Percentiles rank a stretch among this genome's conserved stretches.
Conservation (phyloP, 768 basidiomycete species). For the Kwoniella mangroviensis region DNA sequence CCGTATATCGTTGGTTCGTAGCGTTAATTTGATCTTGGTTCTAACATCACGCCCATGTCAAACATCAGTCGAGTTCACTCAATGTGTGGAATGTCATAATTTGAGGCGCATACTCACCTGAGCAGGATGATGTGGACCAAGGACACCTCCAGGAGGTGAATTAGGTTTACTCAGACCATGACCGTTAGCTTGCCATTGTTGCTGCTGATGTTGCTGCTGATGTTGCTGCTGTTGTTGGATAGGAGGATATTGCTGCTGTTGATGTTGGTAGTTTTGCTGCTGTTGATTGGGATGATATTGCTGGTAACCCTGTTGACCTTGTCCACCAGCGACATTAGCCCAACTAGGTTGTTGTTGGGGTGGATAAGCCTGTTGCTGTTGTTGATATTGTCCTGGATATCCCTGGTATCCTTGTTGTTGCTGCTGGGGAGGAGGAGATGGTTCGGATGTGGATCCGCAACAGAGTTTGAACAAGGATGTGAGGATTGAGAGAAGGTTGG, state of each 20-base stretch:
- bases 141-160: conserved; percentile 40
- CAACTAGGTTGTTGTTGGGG: conserved; percentile 31
- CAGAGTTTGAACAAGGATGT: conserved; percentile 16
- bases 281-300: conserved; percentile 30
- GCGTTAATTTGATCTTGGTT: conserved; percentile 64
- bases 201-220: conserved; percentile 40
- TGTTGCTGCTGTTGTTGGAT: conserved; percentile 46
- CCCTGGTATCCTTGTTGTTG: conserved; percentile 40
- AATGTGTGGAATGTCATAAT: not conserved
- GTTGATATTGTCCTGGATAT: conserved; percentile 18
- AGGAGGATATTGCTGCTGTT: conserved; percentile 29
- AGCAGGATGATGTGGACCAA: conserved; percentile 43
- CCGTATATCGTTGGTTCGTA: conserved; percentile 70
- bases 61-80: not conserved
- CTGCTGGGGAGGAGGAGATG: conserved; percentile 20
- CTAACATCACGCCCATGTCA: conserved; percentile 26
- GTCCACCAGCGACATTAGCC: conserved; percentile 20
- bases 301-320: conserved; percentile 27
- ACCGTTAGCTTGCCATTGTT: conserved; percentile 23
- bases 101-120: conserved; percentile 30
- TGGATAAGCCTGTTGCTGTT: conserved; percentile 41
- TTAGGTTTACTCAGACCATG: conserved; percentile 37
- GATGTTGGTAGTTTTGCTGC: conserved; percentile 28
- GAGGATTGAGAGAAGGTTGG: conserved; percentile 11
- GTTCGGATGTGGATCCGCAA: conserved; percentile 23